Evolutionary conservation across 352 stramenopile species (phyloP).

Genomic region (Globisporangium paroecandrum): DNA sequence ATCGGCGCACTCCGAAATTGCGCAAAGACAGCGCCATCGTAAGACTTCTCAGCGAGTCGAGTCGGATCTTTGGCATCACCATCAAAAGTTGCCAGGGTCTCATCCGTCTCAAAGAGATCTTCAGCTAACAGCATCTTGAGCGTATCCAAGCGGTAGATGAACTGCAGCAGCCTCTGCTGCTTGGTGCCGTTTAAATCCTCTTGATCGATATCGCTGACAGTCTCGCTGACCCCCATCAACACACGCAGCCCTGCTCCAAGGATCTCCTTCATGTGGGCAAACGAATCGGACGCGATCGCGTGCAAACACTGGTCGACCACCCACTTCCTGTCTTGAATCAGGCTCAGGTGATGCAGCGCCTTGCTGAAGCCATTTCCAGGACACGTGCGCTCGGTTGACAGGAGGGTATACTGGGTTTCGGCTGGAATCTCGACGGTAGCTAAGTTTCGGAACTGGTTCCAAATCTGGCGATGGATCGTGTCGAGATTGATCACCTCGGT

Average conservation of each 20-base stretch:
- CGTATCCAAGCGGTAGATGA: constrained; percentile 47
- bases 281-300: constrained; percentile 35
- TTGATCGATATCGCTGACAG: background rate
- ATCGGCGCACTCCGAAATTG: constrained; percentile 33
- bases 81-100: constrained; percentile 1
- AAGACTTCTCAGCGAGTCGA: constrained; percentile 28
- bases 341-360: constrained; percentile 42
- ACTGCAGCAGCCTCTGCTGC: constrained; percentile 28
- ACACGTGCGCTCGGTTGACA: constrained; percentile 9
- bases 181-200: constrained; percentile 14
- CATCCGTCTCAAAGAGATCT: constrained; percentile 34
- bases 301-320: constrained; percentile 42
- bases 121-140: constrained; percentile 37
- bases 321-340: constrained; percentile 46
- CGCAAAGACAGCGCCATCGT: constrained; percentile 38
- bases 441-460: constrained; percentile 36
- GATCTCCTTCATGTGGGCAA: constrained; percentile 55
- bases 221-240: constrained; percentile 13
- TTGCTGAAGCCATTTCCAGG: constrained; percentile 21
- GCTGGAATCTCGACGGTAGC: constrained; percentile 9
- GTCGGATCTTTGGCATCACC: constrained; percentile 22
- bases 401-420: background rate
- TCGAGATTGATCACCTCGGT: constrained; percentile 28
- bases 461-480: constrained; percentile 48
- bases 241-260: constrained; percentile 41